Evolutionary conservation across 805 yeast genomes (phyloP), one percentile per base, ranked within the genome.

Genomic region (Phaffomyces antillensis): DNA sequence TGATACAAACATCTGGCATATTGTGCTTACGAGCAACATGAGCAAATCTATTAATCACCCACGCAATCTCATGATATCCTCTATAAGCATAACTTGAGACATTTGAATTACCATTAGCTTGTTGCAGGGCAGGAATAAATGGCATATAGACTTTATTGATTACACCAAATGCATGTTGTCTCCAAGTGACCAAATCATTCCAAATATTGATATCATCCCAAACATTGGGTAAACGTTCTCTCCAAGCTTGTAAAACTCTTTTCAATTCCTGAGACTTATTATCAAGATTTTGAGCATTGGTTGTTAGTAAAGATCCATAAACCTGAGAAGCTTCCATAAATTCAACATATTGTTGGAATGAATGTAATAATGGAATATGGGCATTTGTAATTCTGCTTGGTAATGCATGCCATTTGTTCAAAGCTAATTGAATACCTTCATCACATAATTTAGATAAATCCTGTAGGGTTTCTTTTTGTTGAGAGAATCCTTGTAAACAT

Each of bases 141-240:
- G 98, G 98, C 74, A 90, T 76, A 63, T 93, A 93, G 2, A 87
- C 95, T 61, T 86, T 86, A 70, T 93, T 93, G 55, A 93, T 90
- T 24, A 91, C 96, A 52, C 87, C 90, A 73, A 95, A 93, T 0
- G 96, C 97, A 67, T 93, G 98, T 65, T 93, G 98, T 54, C 99
- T 76, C 99, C 99, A 93, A 0, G 98, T 90, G 5, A 93, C 96
- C 48, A 93, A 68, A 60, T 93, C 99, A 53, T 95, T 90, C 99
- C 99, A 93, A 49, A 90, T 77, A 61, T 89, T 91, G 57, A 93
- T 90, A 62, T 93, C 99, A 65, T 93, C 99, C 97, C 98, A 93
- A 9, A 78, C 72, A 57, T 93, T 93, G 12, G 99, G 99, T 42
- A 95, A 70, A 51, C 99, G 80, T 60, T 93, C 99, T 58, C 99